Base-by-base conservation (phyloP, 768 basidiomycete species). In the Pulveroboletus sp. region DNA sequence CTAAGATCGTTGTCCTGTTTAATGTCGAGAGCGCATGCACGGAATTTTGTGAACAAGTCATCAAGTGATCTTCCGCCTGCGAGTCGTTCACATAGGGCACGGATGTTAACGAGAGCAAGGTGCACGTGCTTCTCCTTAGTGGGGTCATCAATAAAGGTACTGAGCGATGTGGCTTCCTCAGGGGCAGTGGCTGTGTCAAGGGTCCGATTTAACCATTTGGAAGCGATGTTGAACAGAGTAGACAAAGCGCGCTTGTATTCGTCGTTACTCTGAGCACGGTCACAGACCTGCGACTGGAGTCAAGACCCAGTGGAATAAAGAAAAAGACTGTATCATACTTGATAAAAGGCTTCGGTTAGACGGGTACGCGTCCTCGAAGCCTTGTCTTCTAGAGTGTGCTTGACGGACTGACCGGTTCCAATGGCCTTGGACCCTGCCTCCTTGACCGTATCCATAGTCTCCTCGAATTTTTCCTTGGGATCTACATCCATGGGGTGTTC, bases 371-470 rank as follows among this genome's bases (percentile, higher is more conserved):
- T 75, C 36, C 71, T 70, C 13, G 77, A 68, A 0, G 71, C 62
- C 33, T 70, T 62, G 13, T 84, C 78, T 53, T 82, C 65, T 1
- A 70, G 64, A 6, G 72, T 69, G 1, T 59, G 64, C 3, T 71
- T 67, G 4, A 73, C 72, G 1, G 65, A 62, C 57, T 85, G 80
- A 4, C 71, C 70, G 0, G 69, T 71, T 4, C 79, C 82, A 23
- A 88, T 87, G 8, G 73, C 75, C 27, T 69, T 70, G 0, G 75
- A 77, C 8, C 87, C 87, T 0, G 69, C 72, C 11, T 68, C 74
- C 61, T 84, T 87, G 10, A 79, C 70, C 0, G 75, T 75, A 25
- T 87, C 87, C 79, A 88, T 83, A 0, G 81, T 75, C 53, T 78
- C 78, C 65, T 86, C 82, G 60, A 84, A 89, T 23, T 74, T 71